A percentile compares a stretch with the other conserved stretches of the same genome.
Evolutionary conservation across 2,329 filamentous ascomycete species (phyloP).

Genomic region (Colletotrichum lupini): DNA sequence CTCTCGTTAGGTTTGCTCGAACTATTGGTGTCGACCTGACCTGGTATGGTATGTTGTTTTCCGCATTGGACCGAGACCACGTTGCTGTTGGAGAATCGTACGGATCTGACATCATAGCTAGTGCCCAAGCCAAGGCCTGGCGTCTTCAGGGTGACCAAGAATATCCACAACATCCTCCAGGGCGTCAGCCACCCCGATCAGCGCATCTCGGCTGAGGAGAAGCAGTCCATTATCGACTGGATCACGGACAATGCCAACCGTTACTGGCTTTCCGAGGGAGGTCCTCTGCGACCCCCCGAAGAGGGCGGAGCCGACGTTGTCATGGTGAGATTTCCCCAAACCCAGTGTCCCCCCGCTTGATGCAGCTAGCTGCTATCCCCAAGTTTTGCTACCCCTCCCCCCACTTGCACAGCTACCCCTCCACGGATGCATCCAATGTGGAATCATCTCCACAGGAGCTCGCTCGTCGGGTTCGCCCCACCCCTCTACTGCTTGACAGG

Average conservation of each 20-base stretch:
- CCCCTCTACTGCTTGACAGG: not conserved
- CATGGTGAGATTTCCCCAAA: constrained; percentile 57
- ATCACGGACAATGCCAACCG: constrained; percentile 77
- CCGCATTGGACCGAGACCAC: not conserved
- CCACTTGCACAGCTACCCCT: constrained; percentile 28
- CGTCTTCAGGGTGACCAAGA: constrained; percentile 87
- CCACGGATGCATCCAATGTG: constrained; percentile 15
- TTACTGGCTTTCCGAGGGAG: constrained; percentile 77
- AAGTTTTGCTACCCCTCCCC: constrained; percentile 19
- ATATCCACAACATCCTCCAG: constrained; percentile 89
- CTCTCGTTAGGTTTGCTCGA: constrained; percentile 77
- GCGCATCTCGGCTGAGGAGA: constrained; percentile 71
- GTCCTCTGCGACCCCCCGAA: constrained; percentile 71
- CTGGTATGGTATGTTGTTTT: constrained; percentile 70
- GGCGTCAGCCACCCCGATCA: constrained; percentile 76
- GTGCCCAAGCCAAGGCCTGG: constrained; percentile 84
- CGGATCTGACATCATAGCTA: constrained; percentile 39
- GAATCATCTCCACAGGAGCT: constrained; percentile 30
- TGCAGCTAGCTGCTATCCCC: constrained; percentile 12
- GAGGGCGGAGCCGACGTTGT: constrained; percentile 82
- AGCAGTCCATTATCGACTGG: constrained; percentile 75
- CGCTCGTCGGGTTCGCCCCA: not conserved
- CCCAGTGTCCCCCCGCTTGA: not conserved
- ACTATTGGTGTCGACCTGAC: constrained; percentile 75
- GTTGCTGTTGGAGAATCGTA: constrained; percentile 9